Percentiles rank a stretch among this genome's conserved stretches.
These are phyloP conservation scores for Tetrahymena elliotti DNA, from an alignment of 73 alveolate genomes.

Conservation along the genomic window DNA sequence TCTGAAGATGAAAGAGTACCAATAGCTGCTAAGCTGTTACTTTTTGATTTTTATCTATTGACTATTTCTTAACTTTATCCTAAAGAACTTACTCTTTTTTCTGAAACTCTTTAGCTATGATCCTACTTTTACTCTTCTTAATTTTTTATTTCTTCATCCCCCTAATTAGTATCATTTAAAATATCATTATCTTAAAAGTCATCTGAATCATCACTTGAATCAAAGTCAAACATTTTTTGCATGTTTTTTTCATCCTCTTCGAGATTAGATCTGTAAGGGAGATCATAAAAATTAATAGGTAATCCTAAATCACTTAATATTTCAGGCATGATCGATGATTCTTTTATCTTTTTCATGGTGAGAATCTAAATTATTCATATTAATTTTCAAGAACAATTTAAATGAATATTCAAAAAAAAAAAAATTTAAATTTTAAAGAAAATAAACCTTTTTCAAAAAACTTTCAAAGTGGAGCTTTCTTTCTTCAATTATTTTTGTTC, in stretches of 20 bases:
- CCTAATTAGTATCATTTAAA: background rate
- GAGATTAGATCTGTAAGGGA: background rate
- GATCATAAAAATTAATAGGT: background rate
- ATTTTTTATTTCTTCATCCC: background rate
- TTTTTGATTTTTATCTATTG: background rate
- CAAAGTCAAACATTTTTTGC: background rate
- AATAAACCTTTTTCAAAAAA: background rate
- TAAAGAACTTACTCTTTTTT: background rate
- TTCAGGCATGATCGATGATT: background rate
- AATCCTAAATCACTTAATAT: background rate
- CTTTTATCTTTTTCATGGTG: background rate
- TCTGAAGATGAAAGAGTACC: background rate
- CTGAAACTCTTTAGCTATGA: background rate
- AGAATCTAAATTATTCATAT: background rate
- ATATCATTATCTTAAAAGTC: background rate
- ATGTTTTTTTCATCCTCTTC: background rate
- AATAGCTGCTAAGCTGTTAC: background rate
- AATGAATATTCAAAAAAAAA: background rate
- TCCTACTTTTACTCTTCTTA: background rate
- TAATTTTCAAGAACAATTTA: background rate
- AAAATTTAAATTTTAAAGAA: background rate
- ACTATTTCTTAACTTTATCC: background rate
- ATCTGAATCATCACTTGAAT: background rate
- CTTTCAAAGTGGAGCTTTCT: background rate
- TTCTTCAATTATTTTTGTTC: background rate